Evolutionary conservation across 768 basidiomycete species (phyloP), one percentile per base, ranked within the genome.

Genomic region (Amanita polypyramis): DNA sequence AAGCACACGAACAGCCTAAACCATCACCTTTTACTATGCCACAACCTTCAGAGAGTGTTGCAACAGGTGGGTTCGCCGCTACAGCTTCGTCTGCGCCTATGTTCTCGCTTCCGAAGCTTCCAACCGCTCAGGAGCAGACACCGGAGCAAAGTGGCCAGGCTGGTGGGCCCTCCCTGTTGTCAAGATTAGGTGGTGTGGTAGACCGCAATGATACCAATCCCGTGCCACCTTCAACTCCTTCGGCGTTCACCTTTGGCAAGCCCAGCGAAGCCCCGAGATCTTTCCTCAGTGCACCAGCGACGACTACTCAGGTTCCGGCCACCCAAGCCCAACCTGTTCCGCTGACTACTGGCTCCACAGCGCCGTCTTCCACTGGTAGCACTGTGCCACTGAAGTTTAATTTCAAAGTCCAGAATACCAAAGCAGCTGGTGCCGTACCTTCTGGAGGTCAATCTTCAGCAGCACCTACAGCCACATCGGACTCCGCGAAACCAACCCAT

Each of bases 51-150:
- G 11, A n/a, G n/a, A n/a, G 12, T 23, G 29, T 19, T n/a, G 9
- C 45, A 35, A 27, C 33, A 12, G 21, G 4, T 27, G 4, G n/a
- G 29, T 19, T 48, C 56, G 34, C 48, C 11, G 47, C 52, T n/a
- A 50, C 58, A 38, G 15, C 45, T 20, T 39, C 55, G 20, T 55
- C 52, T 8, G 39, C 55, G 33, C 49, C 58, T 6, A 9, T 42
- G 8, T 42, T 38, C 50, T 36, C 45, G 9, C 36, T 45, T 37
- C 2, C 45, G 11, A 45, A 45, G n/a, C 45, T 34, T 17, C 8
- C 35, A 2, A 20, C 46, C 15, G 0, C 8, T 17, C 47, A 30
- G 43, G 47, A 43, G 32, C 50, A 25, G 5, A 29, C 21, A 9
- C 15, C 27, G 11, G 25, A 47, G 21, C 36, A 37, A 20, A 29